Evolutionary conservation across 2,329 filamentous ascomycete species (phyloP).

Genomic region (Fonsecaea monophora): DNA sequence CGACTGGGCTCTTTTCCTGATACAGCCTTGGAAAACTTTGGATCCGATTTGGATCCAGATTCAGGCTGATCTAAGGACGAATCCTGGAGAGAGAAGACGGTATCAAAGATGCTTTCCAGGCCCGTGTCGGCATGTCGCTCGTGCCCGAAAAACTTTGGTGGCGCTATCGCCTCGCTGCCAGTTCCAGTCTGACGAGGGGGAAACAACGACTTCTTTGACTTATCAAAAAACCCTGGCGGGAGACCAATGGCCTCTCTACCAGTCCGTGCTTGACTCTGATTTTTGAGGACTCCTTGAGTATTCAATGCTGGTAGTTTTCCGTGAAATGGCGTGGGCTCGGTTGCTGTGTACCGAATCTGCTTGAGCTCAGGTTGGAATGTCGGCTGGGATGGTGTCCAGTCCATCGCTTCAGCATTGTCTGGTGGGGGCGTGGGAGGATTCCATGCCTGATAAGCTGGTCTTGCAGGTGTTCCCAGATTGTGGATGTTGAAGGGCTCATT

Average conservation of each 20-base stretch:
- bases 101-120: slow-evolving; percentile 55
- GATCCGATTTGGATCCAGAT: neutral
- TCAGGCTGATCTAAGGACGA: slow-evolving; percentile 8
- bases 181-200: slow-evolving; percentile 42
- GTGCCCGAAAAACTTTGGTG: slow-evolving; percentile 55
- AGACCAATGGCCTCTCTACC: slow-evolving; percentile 40
- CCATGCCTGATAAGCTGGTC: slow-evolving; percentile 45
- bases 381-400: slow-evolving; percentile 57
- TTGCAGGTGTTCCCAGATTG: slow-evolving; percentile 37
- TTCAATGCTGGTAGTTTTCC: slow-evolving; percentile 52
- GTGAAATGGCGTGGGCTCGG: slow-evolving; percentile 52
- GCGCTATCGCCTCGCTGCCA: slow-evolving; percentile 46
- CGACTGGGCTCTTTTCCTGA: neutral
- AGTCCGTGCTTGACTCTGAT: slow-evolving; percentile 44
- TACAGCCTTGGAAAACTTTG: neutral
- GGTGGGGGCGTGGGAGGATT: slow-evolving; percentile 47
- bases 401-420: slow-evolving; percentile 53
- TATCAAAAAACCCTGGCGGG: slow-evolving; percentile 46
- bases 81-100: slow-evolving; percentile 49
- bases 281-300: slow-evolving; percentile 49
- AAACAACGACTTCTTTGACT: slow-evolving; percentile 49
- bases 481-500: slow-evolving; percentile 43
- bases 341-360: slow-evolving; percentile 43
- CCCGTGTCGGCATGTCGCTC: slow-evolving; percentile 54
- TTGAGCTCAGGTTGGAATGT: slow-evolving; percentile 34